Percentiles rank a stretch among this genome's conserved stretches.
phyloP scores from a whole-genome alignment of 345 rosid species.

The Eutrema yunnanense region DNA sequence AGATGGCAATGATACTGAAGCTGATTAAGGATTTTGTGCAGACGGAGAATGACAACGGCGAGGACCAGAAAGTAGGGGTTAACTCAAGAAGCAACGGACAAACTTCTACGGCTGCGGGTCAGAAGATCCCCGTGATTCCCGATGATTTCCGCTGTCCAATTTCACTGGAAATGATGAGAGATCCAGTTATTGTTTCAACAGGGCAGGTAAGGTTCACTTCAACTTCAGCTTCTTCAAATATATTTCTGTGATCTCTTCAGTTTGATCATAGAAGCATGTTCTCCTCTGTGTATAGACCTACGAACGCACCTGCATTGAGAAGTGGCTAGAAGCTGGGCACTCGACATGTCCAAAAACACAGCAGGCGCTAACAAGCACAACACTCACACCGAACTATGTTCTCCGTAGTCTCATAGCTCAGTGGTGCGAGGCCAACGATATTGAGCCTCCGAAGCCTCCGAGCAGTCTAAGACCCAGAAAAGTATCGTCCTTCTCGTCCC shows the following conservation, averaged over 20 bases:
- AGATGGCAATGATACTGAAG: conserved; percentile 73
- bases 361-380: conserved; percentile 57
- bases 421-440: conserved; percentile 91
- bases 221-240: not conserved
- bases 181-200: conserved; percentile 95
- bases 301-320: conserved; percentile 89
- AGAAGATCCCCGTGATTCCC: conserved; percentile 65
- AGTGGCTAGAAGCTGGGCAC: conserved; percentile 90
- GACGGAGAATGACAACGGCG: conserved; percentile 49
- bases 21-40: conserved; percentile 86
- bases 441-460: conserved; percentile 84
- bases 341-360: conserved; percentile 96
- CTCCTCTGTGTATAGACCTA: conserved; percentile 52
- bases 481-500: conserved; percentile 52
- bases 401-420: conserved; percentile 96
- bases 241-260: conserved; percentile 2
- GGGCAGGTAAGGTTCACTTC: conserved; percentile 65
- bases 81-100: conserved; percentile 50
- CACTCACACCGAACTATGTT: conserved; percentile 82
- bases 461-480: conserved; percentile 61
- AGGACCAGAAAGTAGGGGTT: conserved; percentile 23
- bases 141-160: conserved; percentile 98
- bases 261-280: not conserved
- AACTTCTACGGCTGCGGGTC: conserved; percentile 50
- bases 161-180: conserved; percentile 91